Conservation (phyloP, 768 basidiomycete species). For the Obba rivulosa region DNA sequence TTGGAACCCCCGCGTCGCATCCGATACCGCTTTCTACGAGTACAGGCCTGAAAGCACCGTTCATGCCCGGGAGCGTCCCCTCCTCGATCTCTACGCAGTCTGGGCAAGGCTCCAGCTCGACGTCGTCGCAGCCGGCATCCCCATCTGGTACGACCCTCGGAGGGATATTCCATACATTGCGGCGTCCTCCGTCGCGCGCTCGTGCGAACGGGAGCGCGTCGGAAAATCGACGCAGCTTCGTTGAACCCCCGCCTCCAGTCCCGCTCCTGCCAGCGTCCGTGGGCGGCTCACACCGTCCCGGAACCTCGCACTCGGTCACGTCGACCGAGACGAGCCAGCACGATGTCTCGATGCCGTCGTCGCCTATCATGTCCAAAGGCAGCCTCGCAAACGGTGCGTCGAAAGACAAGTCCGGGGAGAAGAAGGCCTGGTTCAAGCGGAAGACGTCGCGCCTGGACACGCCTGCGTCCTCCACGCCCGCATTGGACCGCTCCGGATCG, state of each 20-base stretch:
- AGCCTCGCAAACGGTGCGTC: conserved; percentile 23
- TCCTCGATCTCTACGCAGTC: conserved; percentile 5
- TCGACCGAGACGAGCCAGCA: conserved; percentile 23
- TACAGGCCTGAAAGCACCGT: conserved; percentile 15
- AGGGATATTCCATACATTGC: conserved; percentile 21
- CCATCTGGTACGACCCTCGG: conserved; percentile 7
- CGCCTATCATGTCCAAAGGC: conserved; percentile 15
- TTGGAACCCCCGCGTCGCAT: conserved; percentile 17
- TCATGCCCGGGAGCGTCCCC: conserved; percentile 2
- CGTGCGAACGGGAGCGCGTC: conserved; percentile 20
- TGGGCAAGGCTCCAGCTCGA: conserved; percentile 1
- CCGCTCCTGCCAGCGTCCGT: conserved; percentile 23
- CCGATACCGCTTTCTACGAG: conserved; percentile 12
- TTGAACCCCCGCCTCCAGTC: conserved; percentile 14
- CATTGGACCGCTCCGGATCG: conserved; percentile 14
- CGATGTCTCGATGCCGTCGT: conserved; percentile 6
- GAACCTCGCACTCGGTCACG: conserved; percentile 15
- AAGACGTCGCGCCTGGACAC: conserved; percentile 35
- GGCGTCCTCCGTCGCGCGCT: conserved; percentile 20
- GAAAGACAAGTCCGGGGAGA: conserved; percentile 25
- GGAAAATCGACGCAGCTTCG: conserved; percentile 14
- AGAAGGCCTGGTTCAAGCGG: conserved; percentile 53
- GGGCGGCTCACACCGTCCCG: conserved; percentile 13
- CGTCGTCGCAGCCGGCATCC: conserved; percentile 7
- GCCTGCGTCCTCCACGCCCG: conserved; percentile 4